A percentile compares a stretch with the other conserved stretches of the same genome.
Evolutionary conservation across 768 basidiomycete genomes (phyloP).

Genomic region (Mycena galericulata): DNA sequence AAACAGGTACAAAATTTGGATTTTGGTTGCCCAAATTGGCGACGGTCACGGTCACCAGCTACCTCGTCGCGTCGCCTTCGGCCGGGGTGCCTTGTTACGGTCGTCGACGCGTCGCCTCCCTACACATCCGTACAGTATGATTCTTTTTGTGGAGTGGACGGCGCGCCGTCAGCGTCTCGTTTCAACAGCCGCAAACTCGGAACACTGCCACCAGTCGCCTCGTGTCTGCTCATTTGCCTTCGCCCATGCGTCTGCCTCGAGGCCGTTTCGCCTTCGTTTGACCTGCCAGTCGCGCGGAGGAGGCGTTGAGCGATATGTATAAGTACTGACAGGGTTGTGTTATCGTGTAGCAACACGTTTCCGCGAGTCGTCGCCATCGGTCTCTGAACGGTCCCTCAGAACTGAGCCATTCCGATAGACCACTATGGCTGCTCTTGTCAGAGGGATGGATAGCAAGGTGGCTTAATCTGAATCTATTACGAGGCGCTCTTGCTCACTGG

Average conservation of each 20-base stretch:
- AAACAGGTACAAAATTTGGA: no score
- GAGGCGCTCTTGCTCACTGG: constrained; percentile 12
- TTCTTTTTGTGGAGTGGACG: no score
- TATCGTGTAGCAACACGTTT: constrained; percentile 14
- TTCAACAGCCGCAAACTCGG: no score
- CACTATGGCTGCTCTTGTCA: constrained; percentile 8
- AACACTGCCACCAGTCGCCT: constrained; percentile 15
- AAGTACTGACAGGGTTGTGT: constrained; percentile 10
- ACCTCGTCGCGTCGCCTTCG: no score
- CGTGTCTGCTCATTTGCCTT: constrained; percentile 14
- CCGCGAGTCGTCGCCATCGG: constrained; percentile 5
- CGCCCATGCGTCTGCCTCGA: constrained; percentile 13
- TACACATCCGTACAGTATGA: no score
- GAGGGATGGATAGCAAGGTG: constrained; percentile 12
- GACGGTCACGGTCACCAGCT: no score
- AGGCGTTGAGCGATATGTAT: constrained; percentile 9
- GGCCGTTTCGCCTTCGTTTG: constrained; percentile 10
- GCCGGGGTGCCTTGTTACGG: no score
- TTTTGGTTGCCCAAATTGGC: no score
- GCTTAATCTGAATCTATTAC: constrained; percentile 5
- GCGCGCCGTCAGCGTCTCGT: no score
- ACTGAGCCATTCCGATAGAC: constrained; percentile 11
- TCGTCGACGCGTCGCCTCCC: no score
- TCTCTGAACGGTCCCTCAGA: no score
- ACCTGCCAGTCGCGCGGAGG: constrained; percentile 13